A percentile compares a stretch with the other conserved stretches of the same genome.
Conservation (phyloP, 768 basidiomycete genomes). For the Collybia mongolica region DNA sequence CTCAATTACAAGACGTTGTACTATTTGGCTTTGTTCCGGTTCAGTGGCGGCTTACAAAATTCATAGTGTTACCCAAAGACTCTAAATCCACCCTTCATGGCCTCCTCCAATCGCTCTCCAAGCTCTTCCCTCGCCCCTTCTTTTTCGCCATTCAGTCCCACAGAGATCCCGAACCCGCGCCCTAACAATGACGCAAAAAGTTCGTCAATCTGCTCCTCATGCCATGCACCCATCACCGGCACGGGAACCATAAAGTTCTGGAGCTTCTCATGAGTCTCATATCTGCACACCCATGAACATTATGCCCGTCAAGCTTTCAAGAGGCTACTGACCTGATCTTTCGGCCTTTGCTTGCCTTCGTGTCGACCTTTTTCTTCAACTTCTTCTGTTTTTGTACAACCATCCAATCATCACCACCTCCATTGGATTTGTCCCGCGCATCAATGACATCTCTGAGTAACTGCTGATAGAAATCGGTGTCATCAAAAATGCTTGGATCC, state of each 20-base stretch:
- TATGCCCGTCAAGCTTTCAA: not conserved
- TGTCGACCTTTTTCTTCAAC: slow-evolving; percentile 88
- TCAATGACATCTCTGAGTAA: slow-evolving; percentile 91
- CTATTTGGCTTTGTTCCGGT: slow-evolving; percentile 42
- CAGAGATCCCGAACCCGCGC: slow-evolving; percentile 53
- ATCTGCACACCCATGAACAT: slow-evolving; percentile 41
- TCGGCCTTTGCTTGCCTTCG: slow-evolving; percentile 92
- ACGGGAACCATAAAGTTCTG: slow-evolving; percentile 98
- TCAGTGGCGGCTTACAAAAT: slow-evolving; percentile 20
- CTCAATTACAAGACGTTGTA: slow-evolving; percentile 10
- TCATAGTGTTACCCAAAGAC: slow-evolving; percentile 51
- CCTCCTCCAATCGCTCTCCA: slow-evolving; percentile 30
- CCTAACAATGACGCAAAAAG: slow-evolving; percentile 88
- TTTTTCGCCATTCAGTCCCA: slow-evolving; percentile 22
- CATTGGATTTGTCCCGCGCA: slow-evolving; percentile 42
- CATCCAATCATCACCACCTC: slow-evolving; percentile 61
- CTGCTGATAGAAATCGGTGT: slow-evolving; percentile 92
- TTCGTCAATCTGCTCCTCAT: slow-evolving; percentile 96
- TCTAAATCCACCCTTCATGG: slow-evolving; percentile 46
- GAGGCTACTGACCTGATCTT: slow-evolving; percentile 70
- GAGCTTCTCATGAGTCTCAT: slow-evolving; percentile 93
- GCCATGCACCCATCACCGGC: slow-evolving; percentile 70
- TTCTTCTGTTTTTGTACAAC: slow-evolving; percentile 64
- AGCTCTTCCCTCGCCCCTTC: slow-evolving; percentile 21
- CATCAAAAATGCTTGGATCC: slow-evolving; percentile 69